A percentile compares a stretch with the other conserved stretches of the same genome.
phyloP scores from a whole-genome alignment of 441 rosid species.

The Erysimum cheiri region DNA sequence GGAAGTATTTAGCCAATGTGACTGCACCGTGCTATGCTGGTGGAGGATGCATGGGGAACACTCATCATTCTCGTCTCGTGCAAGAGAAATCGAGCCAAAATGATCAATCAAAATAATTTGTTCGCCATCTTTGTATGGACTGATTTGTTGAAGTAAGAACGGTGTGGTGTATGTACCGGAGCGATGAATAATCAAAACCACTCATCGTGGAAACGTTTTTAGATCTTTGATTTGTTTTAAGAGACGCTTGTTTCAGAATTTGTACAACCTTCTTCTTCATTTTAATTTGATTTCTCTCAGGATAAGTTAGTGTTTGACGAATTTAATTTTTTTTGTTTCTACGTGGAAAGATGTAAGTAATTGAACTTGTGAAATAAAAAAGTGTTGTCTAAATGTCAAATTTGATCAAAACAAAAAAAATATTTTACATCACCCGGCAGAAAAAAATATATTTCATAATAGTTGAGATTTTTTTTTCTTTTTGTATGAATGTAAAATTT shows the following conservation, averaged over 20 bases:
- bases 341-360: conserved; percentile 27
- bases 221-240: conserved; percentile 29
- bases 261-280: conserved; percentile 23
- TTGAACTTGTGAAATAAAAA: conserved; percentile 17
- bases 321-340: neutral
- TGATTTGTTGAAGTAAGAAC: conserved; percentile 21
- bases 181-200: conserved; percentile 14
- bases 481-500: too few relatives aligned
- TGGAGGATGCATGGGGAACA: conserved; percentile 46
- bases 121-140: conserved; percentile 16
- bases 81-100: conserved; percentile 37
- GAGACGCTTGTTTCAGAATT: conserved; percentile 29
- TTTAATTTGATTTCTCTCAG: conserved; percentile 20
- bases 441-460: too few relatives aligned
- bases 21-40: conserved; percentile 60
- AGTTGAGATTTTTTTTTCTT: too few relatives aligned
- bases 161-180: conserved; percentile 28
- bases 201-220: conserved; percentile 14
- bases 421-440: too few relatives aligned
- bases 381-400: conserved; percentile 8
- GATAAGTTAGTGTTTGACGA: conserved; percentile 39
- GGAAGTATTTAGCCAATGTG: conserved; percentile 53
- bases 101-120: conserved; percentile 12
- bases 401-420: too few relatives aligned
- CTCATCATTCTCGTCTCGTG: conserved; percentile 45